A percentile compares a stretch with the other conserved stretches of the same genome.
Conservation (phyloP, 2,329 filamentous ascomycete species). For the Xenosphaeropsis pyriputrescens region DNA sequence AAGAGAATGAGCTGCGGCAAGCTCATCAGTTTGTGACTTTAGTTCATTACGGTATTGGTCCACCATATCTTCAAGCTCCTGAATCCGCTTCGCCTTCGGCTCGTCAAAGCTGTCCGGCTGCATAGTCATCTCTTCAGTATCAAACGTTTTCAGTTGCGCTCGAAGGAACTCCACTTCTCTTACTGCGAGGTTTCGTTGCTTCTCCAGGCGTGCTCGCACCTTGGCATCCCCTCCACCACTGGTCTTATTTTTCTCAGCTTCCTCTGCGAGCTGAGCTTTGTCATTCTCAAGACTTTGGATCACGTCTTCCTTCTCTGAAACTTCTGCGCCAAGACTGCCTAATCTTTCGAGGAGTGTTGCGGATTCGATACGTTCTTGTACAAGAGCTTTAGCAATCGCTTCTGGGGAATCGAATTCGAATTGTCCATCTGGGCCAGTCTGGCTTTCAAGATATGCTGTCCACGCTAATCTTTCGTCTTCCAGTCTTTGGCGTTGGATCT, state of each 20-base stretch:
- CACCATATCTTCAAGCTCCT: slow-evolving; percentile 72
- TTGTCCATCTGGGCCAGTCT: slow-evolving; percentile 41
- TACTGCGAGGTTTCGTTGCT: slow-evolving; percentile 70
- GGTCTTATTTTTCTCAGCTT: slow-evolving; percentile 56
- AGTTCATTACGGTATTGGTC: slow-evolving; percentile 78
- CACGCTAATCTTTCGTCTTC: slow-evolving; percentile 82
- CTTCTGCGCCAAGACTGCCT: slow-evolving; percentile 65
- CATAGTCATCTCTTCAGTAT: slow-evolving; percentile 78
- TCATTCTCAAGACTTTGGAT: slow-evolving; percentile 61
- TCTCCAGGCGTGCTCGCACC: slow-evolving; percentile 60
- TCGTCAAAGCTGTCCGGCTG: slow-evolving; percentile 68
- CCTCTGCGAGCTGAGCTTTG: slow-evolving; percentile 43
- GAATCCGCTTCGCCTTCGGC: slow-evolving; percentile 57
- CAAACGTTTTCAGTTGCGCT: slow-evolving; percentile 78
- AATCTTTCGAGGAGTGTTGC: slow-evolving; percentile 69
- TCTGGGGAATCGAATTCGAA: slow-evolving; percentile 79
- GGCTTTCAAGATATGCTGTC: slow-evolving; percentile 69
- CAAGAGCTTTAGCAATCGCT: slow-evolving; percentile 68
- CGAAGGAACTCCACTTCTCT: slow-evolving; percentile 93
- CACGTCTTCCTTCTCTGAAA: slow-evolving; percentile 60
- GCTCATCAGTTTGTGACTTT: slow-evolving; percentile 55
- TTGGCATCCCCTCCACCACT: slow-evolving; percentile 42
- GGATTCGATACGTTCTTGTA: slow-evolving; percentile 68
- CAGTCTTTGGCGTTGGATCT: slow-evolving; percentile 70
- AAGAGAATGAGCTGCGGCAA: slow-evolving; percentile 31